Conservation (phyloP, 2,329 filamentous ascomycete species). For the Trichoderma breve region DNA sequence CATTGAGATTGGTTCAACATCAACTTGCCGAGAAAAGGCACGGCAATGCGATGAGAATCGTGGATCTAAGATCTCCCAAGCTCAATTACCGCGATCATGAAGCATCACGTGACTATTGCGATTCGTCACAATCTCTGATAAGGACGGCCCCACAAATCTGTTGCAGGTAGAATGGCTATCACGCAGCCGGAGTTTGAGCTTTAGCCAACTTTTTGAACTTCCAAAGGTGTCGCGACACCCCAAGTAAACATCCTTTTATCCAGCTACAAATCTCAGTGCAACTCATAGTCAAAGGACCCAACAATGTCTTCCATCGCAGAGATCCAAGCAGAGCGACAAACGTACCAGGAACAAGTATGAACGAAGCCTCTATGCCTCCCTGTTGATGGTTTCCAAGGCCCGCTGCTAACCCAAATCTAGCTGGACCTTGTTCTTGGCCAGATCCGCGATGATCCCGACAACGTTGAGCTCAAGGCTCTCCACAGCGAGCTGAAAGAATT, state of each 20-base stretch:
- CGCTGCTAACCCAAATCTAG: constrained; percentile 42
- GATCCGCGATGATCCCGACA: constrained; percentile 77
- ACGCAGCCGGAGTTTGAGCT: background rate
- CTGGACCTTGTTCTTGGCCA: constrained; percentile 75
- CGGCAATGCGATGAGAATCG: background rate
- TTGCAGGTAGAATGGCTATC: background rate
- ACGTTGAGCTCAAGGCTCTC: constrained; percentile 72
- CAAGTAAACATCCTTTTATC: background rate
- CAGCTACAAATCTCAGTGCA: background rate
- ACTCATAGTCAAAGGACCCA: no score
- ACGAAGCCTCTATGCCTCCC: background rate
- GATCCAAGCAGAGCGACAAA: constrained; percentile 52
- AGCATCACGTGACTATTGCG: background rate
- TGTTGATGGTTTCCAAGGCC: background rate
- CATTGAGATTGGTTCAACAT: background rate
- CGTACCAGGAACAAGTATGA: constrained; percentile 57
- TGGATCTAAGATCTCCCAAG: background rate
- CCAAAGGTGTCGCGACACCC: background rate
- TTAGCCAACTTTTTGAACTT: background rate
- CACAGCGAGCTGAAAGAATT: constrained; percentile 78
- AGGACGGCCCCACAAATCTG: background rate
- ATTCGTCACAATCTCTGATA: background rate
- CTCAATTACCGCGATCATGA: background rate
- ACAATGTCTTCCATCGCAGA: constrained; percentile 37
- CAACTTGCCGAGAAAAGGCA: background rate